phyloP scores from a whole-genome alignment of 805 yeast genomes.

The Hanseniaspora occidentalis region DNA sequence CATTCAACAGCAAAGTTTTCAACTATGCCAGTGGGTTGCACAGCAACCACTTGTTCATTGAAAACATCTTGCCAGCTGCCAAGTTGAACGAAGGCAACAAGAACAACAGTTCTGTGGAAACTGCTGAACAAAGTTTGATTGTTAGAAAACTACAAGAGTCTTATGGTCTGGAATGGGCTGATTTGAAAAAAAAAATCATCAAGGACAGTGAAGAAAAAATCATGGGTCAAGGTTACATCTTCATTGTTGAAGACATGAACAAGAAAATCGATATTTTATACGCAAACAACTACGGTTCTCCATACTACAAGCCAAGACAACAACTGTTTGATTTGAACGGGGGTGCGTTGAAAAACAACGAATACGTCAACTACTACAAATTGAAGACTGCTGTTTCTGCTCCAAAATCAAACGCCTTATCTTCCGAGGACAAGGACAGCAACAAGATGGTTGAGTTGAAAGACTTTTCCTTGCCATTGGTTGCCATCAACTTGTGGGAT shows the following conservation, averaged over 20 bases:
- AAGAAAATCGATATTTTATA: slow-evolving; percentile 43
- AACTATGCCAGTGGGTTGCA: slow-evolving; percentile 85
- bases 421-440: slow-evolving; percentile 8
- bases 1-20: slow-evolving; percentile 54
- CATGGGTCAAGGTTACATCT: slow-evolving; percentile 63
- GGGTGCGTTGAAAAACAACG: slow-evolving; percentile 30
- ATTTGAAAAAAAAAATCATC: slow-evolving; percentile 38
- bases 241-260: slow-evolving; percentile 51
- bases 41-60: slow-evolving; percentile 82
- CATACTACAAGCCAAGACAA: slow-evolving; percentile 54
- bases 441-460: slow-evolving; percentile 27
- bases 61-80: slow-evolving; percentile 30
- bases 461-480: slow-evolving; percentile 50
- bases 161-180: slow-evolving; percentile 28
- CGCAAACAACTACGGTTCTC: slow-evolving; percentile 67
- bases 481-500: slow-evolving; percentile 81
- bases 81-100: slow-evolving; percentile 9
- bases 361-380: slow-evolving; percentile 32
- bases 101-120: slow-evolving; percentile 21
- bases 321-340: slow-evolving; percentile 70
- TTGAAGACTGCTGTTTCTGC: slow-evolving; percentile 29
- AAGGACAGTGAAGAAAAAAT: slow-evolving; percentile 33
- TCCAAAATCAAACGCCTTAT: slow-evolving; percentile 3
- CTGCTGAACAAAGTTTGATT: slow-evolving; percentile 16
- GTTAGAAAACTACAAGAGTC: slow-evolving; percentile 24